Evolutionary conservation across 1,284 basidiomycete genomes (phyloP).

Genomic region (Chalciporus sp.): DNA sequence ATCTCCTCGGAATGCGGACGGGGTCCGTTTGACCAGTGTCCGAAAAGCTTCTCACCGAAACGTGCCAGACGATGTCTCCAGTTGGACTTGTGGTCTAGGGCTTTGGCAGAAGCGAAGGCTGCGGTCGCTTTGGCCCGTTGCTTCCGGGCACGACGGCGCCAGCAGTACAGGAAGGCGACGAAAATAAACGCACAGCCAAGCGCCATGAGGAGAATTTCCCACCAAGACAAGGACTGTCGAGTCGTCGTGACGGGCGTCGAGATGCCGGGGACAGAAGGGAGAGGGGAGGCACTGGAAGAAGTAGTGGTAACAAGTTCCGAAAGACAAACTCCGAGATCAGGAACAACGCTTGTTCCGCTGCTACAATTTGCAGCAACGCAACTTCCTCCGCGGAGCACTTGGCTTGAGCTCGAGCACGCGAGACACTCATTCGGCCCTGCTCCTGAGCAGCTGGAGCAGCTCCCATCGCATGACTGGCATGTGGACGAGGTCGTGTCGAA

Average conservation of each 20-base stretch:
- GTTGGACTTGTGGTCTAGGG: constrained; percentile 44
- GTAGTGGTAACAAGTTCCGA: constrained; percentile 66
- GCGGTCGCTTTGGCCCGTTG: constrained; percentile 65
- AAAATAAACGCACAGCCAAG: constrained; percentile 80
- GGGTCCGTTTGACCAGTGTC: constrained; percentile 40
- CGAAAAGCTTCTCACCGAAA: constrained; percentile 60
- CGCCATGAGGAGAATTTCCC: constrained; percentile 81
- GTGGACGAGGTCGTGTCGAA: constrained; percentile 64
- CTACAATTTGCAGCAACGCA: constrained; percentile 66
- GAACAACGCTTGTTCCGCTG: constrained; percentile 53
- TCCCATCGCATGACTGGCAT: constrained; percentile 72
- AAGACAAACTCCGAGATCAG: constrained; percentile 76
- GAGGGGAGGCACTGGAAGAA: constrained; percentile 47
- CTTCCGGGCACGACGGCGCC: constrained; percentile 69
- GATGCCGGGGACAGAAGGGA: constrained; percentile 61
- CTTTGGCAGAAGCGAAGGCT: constrained; percentile 63
- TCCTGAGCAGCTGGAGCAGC: constrained; percentile 74
- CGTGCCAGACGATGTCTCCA: constrained; percentile 60
- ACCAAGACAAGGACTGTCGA: constrained; percentile 58
- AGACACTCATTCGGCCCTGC: constrained; percentile 66
- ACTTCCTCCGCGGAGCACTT: constrained; percentile 62
- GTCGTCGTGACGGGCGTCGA: constrained; percentile 44
- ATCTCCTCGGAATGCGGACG: constrained; percentile 43
- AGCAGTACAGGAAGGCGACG: constrained; percentile 61
- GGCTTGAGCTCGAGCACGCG: constrained; percentile 65